These are phyloP conservation scores for Alternaria ethzedia DNA, from an alignment of 2,329 filamentous ascomycete genomes.

Conservation along the genomic window DNA sequence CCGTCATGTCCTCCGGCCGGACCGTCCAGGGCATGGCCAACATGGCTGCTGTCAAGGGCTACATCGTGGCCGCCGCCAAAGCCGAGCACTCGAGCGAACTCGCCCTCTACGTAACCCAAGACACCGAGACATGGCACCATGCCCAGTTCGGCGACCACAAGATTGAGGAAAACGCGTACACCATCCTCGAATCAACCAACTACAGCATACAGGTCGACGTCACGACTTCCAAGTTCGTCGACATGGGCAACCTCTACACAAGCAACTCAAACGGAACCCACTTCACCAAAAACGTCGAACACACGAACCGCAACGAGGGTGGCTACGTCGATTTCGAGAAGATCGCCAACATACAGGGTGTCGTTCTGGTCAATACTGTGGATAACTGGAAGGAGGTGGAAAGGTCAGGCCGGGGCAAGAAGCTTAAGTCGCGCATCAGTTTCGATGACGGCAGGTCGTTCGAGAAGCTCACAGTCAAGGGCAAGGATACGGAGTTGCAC, in stretches of 20 bases:
- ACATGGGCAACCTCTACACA: slow-evolving; percentile 88
- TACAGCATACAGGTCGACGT: slow-evolving; percentile 98
- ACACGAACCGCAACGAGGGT: slow-evolving; percentile 81
- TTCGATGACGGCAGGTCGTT: slow-evolving; percentile 96
- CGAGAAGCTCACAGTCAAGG: slow-evolving; percentile 71
- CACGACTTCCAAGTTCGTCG: slow-evolving; percentile 69
- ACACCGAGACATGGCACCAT: slow-evolving; percentile 86
- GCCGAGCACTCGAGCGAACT: slow-evolving; percentile 85
- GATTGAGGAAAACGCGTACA: slow-evolving; percentile 84
- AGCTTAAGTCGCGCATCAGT: slow-evolving; percentile 81
- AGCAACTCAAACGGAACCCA: slow-evolving; percentile 98
- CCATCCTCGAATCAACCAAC: slow-evolving; percentile 91
- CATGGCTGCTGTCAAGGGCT: slow-evolving; percentile 84
- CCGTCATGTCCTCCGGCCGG: slow-evolving; percentile 74
- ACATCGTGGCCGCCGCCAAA: slow-evolving; percentile 81
- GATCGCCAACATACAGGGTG: slow-evolving; percentile 86
- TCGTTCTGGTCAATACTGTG: slow-evolving; percentile 88
- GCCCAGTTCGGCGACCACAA: slow-evolving; percentile 89
- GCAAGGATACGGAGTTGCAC: slow-evolving; percentile 73
- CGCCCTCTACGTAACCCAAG: slow-evolving; percentile 86
- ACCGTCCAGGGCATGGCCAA: slow-evolving; percentile 81
- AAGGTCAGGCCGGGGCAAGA: slow-evolving; percentile 62
- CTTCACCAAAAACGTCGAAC: slow-evolving; percentile 88
- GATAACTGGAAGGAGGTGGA: slow-evolving; percentile 81
- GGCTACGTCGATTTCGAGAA: slow-evolving; percentile 96